Percentiles rank a stretch among this genome's conserved stretches.
These are phyloP conservation scores for Erodium texanum DNA, from an alignment of 441 rosid genomes.

Conservation along the genomic window DNA sequence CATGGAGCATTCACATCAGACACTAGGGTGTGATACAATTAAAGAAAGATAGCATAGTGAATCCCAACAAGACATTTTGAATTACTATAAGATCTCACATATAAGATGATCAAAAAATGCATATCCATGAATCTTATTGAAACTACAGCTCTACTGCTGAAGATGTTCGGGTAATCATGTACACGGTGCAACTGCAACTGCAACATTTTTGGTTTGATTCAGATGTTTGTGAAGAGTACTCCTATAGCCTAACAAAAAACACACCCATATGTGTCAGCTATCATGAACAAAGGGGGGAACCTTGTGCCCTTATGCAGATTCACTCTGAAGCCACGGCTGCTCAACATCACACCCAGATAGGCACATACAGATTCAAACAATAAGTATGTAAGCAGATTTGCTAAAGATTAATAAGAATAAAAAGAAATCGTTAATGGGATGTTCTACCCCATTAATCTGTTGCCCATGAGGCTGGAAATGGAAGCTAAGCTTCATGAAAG, in stretches of 20 bases:
- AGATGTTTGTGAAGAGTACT: neutral
- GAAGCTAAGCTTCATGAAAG: neutral
- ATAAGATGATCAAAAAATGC: neutral
- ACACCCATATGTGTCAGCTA: neutral
- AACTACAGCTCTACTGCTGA: too few relatives aligned
- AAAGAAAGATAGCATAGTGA: neutral
- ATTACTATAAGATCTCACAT: conserved; percentile 17
- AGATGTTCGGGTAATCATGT: too few relatives aligned
- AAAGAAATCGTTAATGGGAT: neutral
- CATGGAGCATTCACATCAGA: neutral
- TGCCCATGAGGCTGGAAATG: neutral
- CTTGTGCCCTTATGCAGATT: neutral
- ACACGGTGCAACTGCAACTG: too few relatives aligned
- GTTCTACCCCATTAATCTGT: neutral
- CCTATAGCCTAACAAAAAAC: neutral
- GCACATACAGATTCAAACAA: neutral
- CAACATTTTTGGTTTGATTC: too few relatives aligned
- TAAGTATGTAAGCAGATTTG: too few relatives aligned
- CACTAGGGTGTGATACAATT: neutral
- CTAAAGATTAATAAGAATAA: neutral
- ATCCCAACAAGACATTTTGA: neutral
- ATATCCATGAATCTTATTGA: too few relatives aligned
- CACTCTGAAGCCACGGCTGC: neutral
- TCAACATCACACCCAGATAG: neutral
- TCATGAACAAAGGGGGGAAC: neutral